Base-by-base conservation (phyloP, 352 stramenopile species). In the Phytophthora idaei region DNA sequence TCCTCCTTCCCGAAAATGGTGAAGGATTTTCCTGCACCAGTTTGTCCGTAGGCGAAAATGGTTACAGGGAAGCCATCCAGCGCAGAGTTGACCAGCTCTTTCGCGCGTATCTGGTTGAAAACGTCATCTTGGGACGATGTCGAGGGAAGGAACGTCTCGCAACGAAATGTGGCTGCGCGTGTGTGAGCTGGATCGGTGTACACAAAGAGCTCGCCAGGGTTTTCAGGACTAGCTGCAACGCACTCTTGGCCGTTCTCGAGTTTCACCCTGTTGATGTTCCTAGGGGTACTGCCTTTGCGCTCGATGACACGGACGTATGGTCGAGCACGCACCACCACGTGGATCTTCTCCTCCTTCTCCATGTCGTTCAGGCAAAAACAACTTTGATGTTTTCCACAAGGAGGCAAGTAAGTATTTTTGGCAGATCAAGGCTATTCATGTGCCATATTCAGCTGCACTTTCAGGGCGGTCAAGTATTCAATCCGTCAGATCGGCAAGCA, bases 1-100 rank as follows among this genome's bases (percentile, higher is more conserved):
- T 90, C 71, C 44, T 93, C 85, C 25, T 80, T 79, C 3, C 85
- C 82, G 47, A 93, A 93, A 63, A 93, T 91, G 14, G 82, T 90
- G 47, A 82, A 87, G 8, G 81, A 90, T 57, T 93, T 93, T 48
- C 85, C 85, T 0, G 85, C 81, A 8, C 85, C 85, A 0, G 82
- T 90, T 62, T 93, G 82, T 5, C 85, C 85, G 37, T 93, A 93
- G 21, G 85, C 82, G 52, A 93, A 91, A 31, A 93, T 81, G 27
- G 85, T 93, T 14, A 90, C 81, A 0, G 85, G 78, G 49, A 85
- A 93, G 25, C 82, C 85, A 4, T 90, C 76, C 4, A 93, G 59
- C 2, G 83, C 85, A 5, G 77, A 59, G 21, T 80, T 63, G 5
- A 91, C 70, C 8, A 93, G 65, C 5, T 87, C 66, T n/a, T 65